Evolutionary conservation across 2,329 filamentous ascomycete genomes (phyloP), one percentile per base, ranked within the genome.

Genomic region (Phyllosticta citribraziliensis): DNA sequence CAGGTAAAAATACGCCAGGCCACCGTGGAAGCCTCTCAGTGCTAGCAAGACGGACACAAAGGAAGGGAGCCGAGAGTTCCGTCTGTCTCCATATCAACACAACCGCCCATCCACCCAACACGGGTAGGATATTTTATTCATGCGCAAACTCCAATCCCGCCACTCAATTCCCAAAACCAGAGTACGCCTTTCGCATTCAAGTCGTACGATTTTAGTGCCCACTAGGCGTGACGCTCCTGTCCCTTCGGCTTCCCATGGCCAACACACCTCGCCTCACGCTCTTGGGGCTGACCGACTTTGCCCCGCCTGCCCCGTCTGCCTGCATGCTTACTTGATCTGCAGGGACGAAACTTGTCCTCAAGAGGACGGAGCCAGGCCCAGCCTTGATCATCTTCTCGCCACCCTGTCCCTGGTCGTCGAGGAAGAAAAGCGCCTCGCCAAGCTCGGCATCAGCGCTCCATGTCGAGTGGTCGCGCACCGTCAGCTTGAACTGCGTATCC

Each of bases 401-500:
- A 2, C 84, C 83, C 1, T 80, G 83, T 9, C 82, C 80, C 65
- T 84, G 82, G 70, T 99, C 93, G 65, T 93, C 91, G n/a, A 99
- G 84, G 71, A 95, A 92, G 76, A 96, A 96, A n/a, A 88, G 72
- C 5, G 84, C 84, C 70, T 97, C 92, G 58, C 94, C 94, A 0
- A 99, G 81, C 63, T 87, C 84, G 61, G 92, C 87, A 70, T 95
- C 91, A 62, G 85, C 88, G 57, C 89, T 88, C 70, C 97, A 93
- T 0, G 86, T 89, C 68, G 88, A 84, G 70, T 96, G 90, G 67
- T 91, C 88, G 71, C 91, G 91, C 64, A 91, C 91, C 65, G 89
- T 83, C 64, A 99, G 72, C 72, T 91, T 88, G 82, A 97, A 97
- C 70, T 89, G 86, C 22, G 88, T 81, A 67, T 97, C 93, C 2